Evolutionary conservation across 805 yeast genomes (phyloP).

Genomic region (Saccharomycopsis amapae): DNA sequence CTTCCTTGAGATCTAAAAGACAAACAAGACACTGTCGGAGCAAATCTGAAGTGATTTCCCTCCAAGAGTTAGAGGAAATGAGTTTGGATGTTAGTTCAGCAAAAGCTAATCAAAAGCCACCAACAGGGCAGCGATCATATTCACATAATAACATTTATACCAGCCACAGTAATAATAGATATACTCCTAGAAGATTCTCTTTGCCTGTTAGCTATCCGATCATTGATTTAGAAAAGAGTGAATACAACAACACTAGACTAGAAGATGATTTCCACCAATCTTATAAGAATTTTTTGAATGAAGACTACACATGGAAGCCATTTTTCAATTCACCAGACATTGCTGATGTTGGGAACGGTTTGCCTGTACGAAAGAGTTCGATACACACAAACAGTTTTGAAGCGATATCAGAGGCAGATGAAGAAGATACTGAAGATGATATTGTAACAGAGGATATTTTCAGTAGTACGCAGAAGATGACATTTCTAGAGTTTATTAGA

Average conservation of each 20-base stretch:
- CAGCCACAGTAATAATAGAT: not conserved
- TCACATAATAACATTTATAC: not conserved
- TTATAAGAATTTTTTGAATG: not conserved
- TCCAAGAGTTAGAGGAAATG: not conserved
- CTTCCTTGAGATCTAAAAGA: not conserved
- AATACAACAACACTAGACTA: not conserved
- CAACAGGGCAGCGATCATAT: not conserved
- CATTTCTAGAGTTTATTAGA: too few relatives aligned
- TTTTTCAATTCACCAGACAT: not conserved
- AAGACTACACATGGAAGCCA: conserved; percentile 3
- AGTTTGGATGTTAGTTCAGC: too few relatives aligned
- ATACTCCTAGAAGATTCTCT: conserved; percentile 4
- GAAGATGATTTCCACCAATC: not conserved
- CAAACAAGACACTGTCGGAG: not conserved
- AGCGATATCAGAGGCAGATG: conserved; percentile 5
- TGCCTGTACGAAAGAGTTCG: not conserved
- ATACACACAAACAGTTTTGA: not conserved
- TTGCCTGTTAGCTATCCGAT: conserved; percentile 1
- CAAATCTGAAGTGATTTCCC: not conserved
- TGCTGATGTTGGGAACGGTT: not conserved
- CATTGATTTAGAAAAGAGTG: conserved; percentile 2
- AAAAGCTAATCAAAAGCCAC: too few relatives aligned
- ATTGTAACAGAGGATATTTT: too few relatives aligned
- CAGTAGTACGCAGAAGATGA: too few relatives aligned
- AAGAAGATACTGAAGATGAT: conserved; percentile 4